Evolutionary conservation across 352 stramenopile genomes (phyloP), one percentile per base, ranked within the genome.

Genomic region (Aphanomyces astaci): DNA sequence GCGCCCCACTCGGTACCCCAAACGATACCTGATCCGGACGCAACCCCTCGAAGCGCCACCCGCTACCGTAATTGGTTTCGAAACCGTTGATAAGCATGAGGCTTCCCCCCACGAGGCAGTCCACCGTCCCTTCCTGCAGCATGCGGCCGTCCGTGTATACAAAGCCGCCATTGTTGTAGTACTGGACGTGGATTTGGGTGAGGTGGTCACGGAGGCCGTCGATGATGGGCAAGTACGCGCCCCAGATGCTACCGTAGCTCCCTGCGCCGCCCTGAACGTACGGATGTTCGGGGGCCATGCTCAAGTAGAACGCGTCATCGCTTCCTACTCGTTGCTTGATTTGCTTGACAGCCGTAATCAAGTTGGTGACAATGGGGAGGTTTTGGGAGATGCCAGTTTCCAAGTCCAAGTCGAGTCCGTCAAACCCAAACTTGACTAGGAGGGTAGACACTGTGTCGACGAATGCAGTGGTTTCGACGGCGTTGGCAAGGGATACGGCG

Each of bases 61-160:
- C 62, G 3, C 59, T 43, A 7, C 62, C 62, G 15, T 53, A 68
- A 15, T 68, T 52, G 19, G 49, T 45, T 11, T 28, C 19, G 51
- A 68, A 68, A n/a, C 62, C 62, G 2, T 68, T 45, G n/a, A 68
- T 45, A 39, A 68, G 62, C 62, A 68, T 68, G 11, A 68, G n/a
- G 17, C 40, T 60, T 31, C 62, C 62, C 10, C 62, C 62, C 5
- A 68, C 62, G 1, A 68, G 39, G 31, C 62, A 52, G 28, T 68
- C 62, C 4, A 68, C 48, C 0, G 62, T 68, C 32, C 62, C 62
- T 68, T 68, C 62, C 10, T 68, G 28, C 39, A 68, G 25, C 25
- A 56, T 56, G n/a, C 62, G 62, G 13, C 62, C 62, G 22, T 68
- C 62, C 9, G 62, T 52, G 62, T 68, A 68, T 1, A 53, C 43